Conservation (phyloP, 2,329 filamentous ascomycete genomes). For the Venturia aucupariae region DNA sequence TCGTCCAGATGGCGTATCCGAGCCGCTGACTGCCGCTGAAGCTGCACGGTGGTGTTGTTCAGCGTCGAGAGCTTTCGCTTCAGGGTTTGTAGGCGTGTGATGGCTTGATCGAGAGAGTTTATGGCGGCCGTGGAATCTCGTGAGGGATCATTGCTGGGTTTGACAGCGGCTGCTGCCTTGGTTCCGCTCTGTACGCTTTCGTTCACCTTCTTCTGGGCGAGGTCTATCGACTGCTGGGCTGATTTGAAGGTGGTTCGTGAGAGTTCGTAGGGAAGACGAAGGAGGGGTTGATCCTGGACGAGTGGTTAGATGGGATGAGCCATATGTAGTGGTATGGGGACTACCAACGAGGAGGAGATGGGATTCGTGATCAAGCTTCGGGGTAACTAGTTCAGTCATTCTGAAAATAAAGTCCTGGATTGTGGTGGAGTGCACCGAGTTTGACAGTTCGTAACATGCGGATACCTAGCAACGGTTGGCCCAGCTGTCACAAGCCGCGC, state of each 20-base stretch:
- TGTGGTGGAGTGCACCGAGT: background rate
- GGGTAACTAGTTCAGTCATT: constrained; percentile 39
- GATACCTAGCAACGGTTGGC: background rate
- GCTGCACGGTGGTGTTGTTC: constrained; percentile 40
- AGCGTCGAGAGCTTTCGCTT: constrained; percentile 77
- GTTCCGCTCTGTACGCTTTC: constrained; percentile 44
- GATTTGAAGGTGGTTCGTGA: constrained; percentile 90
- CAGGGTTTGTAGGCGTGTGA: constrained; percentile 71
- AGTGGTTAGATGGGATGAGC: background rate
- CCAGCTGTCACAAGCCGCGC: background rate
- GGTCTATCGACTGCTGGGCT: constrained; percentile 67
- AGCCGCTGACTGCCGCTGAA: constrained; percentile 30
- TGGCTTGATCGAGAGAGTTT: constrained; percentile 72
- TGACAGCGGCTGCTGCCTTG: constrained; percentile 56
- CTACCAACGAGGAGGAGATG: constrained; percentile 59
- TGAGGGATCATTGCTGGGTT: constrained; percentile 17
- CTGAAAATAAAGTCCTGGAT: background rate
- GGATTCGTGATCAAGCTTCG: constrained; percentile 63
- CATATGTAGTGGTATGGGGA: background rate
- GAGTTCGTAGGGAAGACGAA: constrained; percentile 86
- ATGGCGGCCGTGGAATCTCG: constrained; percentile 56
- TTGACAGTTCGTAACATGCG: background rate
- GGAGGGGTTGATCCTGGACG: constrained; percentile 77
- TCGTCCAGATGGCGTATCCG: constrained; percentile 73
- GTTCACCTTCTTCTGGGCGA: constrained; percentile 55